These are phyloP conservation scores for Boletus subcaerulescens DNA, from an alignment of 768 basidiomycete species.

Conservation along the genomic window DNA sequence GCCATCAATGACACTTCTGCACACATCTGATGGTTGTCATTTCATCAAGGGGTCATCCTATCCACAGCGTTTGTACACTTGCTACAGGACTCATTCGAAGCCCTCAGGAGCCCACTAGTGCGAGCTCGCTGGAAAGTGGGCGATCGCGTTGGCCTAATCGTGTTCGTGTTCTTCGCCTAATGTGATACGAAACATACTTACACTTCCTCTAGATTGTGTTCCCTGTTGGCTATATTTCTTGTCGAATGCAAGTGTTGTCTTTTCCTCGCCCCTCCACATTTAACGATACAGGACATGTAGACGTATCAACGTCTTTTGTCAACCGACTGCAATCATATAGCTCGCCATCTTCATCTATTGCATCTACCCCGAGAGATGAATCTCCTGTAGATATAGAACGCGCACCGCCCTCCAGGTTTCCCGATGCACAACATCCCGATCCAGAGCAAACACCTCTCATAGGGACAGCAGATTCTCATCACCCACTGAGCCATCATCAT, in stretches of 20 bases:
- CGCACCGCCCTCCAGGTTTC: conserved; percentile 1
- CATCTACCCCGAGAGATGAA: conserved; percentile 26
- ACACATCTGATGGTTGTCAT: not conserved
- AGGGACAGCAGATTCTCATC: not conserved
- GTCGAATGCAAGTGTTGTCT: conserved; percentile 63
- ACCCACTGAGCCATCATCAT: not conserved
- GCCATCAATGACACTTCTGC: not conserved
- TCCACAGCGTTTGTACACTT: conserved; percentile 83
- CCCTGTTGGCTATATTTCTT: conserved; percentile 69
- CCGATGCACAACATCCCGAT: not conserved
- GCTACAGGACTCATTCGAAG: conserved; percentile 70
- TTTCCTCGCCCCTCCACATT: not conserved
- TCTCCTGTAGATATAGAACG: conserved; percentile 13
- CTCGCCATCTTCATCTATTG: conserved; percentile 46
- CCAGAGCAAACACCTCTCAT: conserved; percentile 23
- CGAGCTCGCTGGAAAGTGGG: conserved; percentile 48
- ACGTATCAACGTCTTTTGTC: conserved; percentile 72
- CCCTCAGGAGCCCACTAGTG: conserved; percentile 47
- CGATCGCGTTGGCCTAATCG: conserved; percentile 65
- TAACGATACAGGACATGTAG: conserved; percentile 35
- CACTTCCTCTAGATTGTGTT: conserved; percentile 46
- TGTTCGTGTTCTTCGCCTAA: conserved; percentile 47
- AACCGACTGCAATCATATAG: conserved; percentile 63
- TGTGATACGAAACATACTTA: not conserved
- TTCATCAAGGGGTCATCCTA: conserved; percentile 63